Evolutionary conservation across 140 eudicot species (phyloP).

Genomic region (Cichorium intybus): DNA sequence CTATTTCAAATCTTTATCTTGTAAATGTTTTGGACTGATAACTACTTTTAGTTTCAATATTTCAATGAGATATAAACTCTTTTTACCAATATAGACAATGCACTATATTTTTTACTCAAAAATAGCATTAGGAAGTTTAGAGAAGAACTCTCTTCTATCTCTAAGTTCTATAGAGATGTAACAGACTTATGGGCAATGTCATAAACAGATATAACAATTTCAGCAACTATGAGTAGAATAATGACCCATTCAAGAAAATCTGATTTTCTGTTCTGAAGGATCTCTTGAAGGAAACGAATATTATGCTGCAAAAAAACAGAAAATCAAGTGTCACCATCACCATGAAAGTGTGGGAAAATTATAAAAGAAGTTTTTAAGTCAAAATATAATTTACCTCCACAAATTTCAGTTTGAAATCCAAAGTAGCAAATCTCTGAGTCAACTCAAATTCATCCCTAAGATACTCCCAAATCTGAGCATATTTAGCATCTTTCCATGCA

Average conservation of each 20-base stretch:
- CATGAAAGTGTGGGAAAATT: constrained; percentile 9
- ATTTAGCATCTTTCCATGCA: constrained; percentile 94
- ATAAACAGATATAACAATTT: constrained; percentile 80
- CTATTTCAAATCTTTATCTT: constrained; percentile 2
- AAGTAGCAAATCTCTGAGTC: constrained; percentile 93
- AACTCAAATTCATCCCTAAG: constrained; percentile 90
- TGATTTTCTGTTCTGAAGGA: constrained; percentile 88
- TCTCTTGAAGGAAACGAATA: constrained; percentile 88
- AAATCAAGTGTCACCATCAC: constrained; percentile 12
- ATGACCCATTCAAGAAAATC: constrained; percentile 90
- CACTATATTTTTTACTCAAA: no score
- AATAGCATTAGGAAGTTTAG: constrained; percentile 7
- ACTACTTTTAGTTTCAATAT: constrained; percentile 4
- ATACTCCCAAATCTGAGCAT: constrained; percentile 94
- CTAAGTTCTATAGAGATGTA: constrained; percentile 38
- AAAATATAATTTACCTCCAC: constrained; percentile 68
- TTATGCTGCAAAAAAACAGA: constrained; percentile 64
- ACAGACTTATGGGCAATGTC: constrained; percentile 75
- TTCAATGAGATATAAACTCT: no score
- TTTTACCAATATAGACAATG: constrained; percentile 22
- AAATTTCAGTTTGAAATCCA: constrained; percentile 88
- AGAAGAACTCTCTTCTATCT: constrained; percentile 21
- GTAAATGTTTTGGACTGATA: background rate
- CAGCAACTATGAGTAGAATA: constrained; percentile 73
- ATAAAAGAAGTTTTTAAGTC: background rate